A percentile compares a stretch with the other conserved stretches of the same genome.
phyloP scores from a whole-genome alignment of 345 rosid genomes.

The Limnanthes douglasii region DNA sequence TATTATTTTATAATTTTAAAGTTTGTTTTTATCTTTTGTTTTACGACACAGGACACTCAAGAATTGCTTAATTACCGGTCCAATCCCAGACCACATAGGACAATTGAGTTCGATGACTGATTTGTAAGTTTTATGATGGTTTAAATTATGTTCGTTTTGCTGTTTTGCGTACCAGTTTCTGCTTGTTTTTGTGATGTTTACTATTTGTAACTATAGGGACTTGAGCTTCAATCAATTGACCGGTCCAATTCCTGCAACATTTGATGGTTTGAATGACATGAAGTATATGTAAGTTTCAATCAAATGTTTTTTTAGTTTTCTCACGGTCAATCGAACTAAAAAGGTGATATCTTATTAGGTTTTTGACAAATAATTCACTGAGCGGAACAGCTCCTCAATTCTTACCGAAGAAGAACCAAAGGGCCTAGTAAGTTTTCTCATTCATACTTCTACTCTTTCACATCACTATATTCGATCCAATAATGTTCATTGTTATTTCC shows the following conservation, averaged over 20 bases:
- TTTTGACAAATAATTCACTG: constrained; percentile 57
- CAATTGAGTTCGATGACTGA: constrained; percentile 11
- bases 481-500: too few species aligned
- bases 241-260: constrained; percentile 27
- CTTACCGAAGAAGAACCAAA: too few species aligned
- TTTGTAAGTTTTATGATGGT: constrained; percentile 50
- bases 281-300: constrained; percentile 32
- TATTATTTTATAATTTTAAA: constrained; percentile 3
- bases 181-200: too few species aligned
- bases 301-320: neutral
- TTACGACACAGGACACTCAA: constrained; percentile 49
- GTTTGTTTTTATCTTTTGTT: neutral
- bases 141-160: too few species aligned
- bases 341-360: constrained; percentile 21
- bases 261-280: constrained; percentile 2
- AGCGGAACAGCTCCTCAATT: constrained; percentile 48
- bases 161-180: too few species aligned
- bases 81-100: constrained; percentile 37
- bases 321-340: neutral
- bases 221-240: constrained; percentile 62
- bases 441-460: too few species aligned
- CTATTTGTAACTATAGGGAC: constrained; percentile 38
- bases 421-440: too few species aligned
- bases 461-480: too few species aligned
- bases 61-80: constrained; percentile 37